Evolutionary conservation across 148 eudicot species (phyloP).

Genomic region (Hydrangea macrophylla): DNA sequence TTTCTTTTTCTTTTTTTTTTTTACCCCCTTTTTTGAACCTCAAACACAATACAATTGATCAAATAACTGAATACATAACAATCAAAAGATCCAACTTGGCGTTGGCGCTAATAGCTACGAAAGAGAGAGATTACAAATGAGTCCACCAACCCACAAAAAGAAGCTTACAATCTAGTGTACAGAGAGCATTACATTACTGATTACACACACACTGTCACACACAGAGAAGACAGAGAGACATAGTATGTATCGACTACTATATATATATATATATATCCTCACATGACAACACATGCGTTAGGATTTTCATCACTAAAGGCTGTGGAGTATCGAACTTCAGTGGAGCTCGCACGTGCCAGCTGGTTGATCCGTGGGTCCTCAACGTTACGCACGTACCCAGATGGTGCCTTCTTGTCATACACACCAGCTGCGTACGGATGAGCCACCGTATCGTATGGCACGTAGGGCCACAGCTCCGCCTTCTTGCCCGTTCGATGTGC

Average conservation of each 20-base stretch:
- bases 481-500: conserved; percentile 72
- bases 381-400: conserved; percentile 70
- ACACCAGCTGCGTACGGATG: conserved; percentile 80
- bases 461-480: conserved; percentile 85
- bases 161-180: neutral
- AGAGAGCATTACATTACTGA: neutral
- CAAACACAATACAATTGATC: too few relatives aligned
- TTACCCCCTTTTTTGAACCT: too few relatives aligned
- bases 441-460: conserved; percentile 72
- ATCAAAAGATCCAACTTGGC: too few relatives aligned
- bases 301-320: conserved; percentile 92
- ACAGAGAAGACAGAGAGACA: too few relatives aligned
- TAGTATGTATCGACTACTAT: too few relatives aligned
- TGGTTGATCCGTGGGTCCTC: conserved; percentile 41
- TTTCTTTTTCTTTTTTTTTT: too few relatives aligned
- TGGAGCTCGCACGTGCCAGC: conserved; percentile 76
- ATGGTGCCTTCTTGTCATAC: conserved; percentile 78
- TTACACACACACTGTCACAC: too few relatives aligned
- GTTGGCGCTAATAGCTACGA: neutral
- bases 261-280: conserved; percentile 13
- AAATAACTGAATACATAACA: too few relatives aligned
- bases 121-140: too few relatives aligned
- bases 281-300: conserved; percentile 73
- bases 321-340: conserved; percentile 81
- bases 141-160: too few relatives aligned